Base-by-base conservation (phyloP, 2,329 filamentous ascomycete species). In the Cladobotryum mycophilum region DNA sequence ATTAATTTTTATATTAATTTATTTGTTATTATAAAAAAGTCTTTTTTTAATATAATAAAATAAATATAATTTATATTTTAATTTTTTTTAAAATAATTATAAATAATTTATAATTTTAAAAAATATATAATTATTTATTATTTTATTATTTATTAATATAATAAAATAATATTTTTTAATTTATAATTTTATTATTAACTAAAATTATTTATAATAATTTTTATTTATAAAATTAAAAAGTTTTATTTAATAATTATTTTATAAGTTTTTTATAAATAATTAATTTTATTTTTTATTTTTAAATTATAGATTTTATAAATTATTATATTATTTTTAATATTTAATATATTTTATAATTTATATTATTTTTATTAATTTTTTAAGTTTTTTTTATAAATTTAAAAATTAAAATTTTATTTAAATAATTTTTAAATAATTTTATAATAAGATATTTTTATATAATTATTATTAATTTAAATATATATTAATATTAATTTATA, bases 21-120 rank as follows among this genome's bases (percentile, higher is more conserved):
- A 25, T 25, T 7, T 25, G 4, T 25, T 41, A 52, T 48, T 37
- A 49, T 45, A 45, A 49, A 22, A 41, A n/a, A 34, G 25, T 5
- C 11, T n/a, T 12, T 37, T n/a, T 12, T 41, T 9, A 41, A 47
- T 41, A 45, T 37, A 30, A 45, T 47, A 40, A 51, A 41, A 14
- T 15, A 42, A 42, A n/a, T 18, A 18, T n/a, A n/a, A 17, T 18
- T 42, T 17, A 17, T n/a, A 13, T 20, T 30, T 45, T n/a, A n/a
- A n/a, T 45, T 25, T 45, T 42, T 25, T 25, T 7, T 25, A 25
- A 4, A 25, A 25, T 4, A 25, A 7, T 25, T 25, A 25, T 25
- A 25, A 25, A 25, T 25, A 25, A 25, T 25, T 25, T 25, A 25
- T 25, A 25, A 7, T 7, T 25, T 25, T n/a, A 25, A 4, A 25